Conservation (phyloP, 2,329 filamentous ascomycete species). For the Aphanoascus verrucosus region DNA sequence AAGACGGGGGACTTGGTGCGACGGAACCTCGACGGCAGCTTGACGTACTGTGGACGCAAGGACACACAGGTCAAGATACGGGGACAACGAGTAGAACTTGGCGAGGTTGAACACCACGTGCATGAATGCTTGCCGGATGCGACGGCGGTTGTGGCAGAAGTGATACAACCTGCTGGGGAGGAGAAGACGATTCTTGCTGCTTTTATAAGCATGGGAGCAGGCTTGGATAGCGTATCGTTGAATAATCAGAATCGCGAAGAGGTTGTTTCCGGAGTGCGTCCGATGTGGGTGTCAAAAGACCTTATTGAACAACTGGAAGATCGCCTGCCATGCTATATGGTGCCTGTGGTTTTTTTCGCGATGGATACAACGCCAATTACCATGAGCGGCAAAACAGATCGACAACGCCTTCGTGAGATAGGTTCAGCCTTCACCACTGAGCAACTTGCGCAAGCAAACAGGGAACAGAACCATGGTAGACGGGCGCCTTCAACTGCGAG, state of each 20-base stretch:
- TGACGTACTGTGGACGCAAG: slow-evolving; percentile 20
- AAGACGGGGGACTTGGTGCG: slow-evolving; percentile 21
- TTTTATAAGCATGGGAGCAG: not conserved
- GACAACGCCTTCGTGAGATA: slow-evolving; percentile 22
- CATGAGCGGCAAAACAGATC: slow-evolving; percentile 27
- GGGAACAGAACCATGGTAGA: not conserved
- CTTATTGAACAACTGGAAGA: slow-evolving; percentile 18
- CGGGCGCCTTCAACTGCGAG: not conserved
- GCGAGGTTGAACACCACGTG: slow-evolving; percentile 68
- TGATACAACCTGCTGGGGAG: slow-evolving; percentile 4
- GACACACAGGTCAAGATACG: slow-evolving; percentile 65
- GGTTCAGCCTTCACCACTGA: slow-evolving; percentile 13
- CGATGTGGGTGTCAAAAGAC: not conserved
- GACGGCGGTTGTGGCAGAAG: slow-evolving; percentile 8
- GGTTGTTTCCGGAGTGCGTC: not conserved
- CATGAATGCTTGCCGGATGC: slow-evolving; percentile 11
- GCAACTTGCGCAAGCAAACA: slow-evolving; percentile 5
- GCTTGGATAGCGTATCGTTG: not conserved
- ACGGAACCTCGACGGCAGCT: slow-evolving; percentile 20
- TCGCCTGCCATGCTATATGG: slow-evolving; percentile 24
- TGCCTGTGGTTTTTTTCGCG: slow-evolving; percentile 32
- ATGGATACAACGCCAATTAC: slow-evolving; percentile 26
- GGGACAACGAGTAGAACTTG: slow-evolving; percentile 72
- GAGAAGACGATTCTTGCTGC: slow-evolving; percentile 8
- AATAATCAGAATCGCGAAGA: not conserved